phyloP scores from a whole-genome alignment of 2,329 filamentous ascomycete genomes.

The Triangularia setosa region DNA sequence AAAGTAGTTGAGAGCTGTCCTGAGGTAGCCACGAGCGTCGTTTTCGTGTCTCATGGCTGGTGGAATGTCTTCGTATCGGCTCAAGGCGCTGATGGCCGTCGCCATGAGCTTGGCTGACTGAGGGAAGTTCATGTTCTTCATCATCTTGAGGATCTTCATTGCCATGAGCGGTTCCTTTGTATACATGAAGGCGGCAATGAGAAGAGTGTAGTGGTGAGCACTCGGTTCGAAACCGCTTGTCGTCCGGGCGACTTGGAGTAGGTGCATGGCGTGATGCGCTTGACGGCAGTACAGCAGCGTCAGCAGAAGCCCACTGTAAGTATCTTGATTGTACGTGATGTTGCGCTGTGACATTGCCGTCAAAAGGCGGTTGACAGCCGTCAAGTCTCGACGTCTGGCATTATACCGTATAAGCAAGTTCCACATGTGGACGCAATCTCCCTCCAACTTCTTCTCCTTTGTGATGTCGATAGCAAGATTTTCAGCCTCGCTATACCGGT shows the following conservation, averaged over 20 bases:
- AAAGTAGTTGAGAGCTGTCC: slow-evolving; percentile 35
- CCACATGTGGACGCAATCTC: slow-evolving; percentile 63
- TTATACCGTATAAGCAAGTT: slow-evolving; percentile 71
- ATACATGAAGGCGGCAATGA: slow-evolving; percentile 50
- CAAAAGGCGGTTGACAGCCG: slow-evolving; percentile 46
- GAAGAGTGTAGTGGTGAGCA: slow-evolving; percentile 47
- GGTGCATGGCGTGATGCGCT: slow-evolving; percentile 45
- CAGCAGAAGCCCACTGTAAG: slow-evolving; percentile 47
- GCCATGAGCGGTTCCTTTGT: slow-evolving; percentile 42
- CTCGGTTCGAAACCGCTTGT: slow-evolving; percentile 44
- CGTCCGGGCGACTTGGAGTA: slow-evolving; percentile 43
- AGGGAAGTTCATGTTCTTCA: slow-evolving; percentile 40
- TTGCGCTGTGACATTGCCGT: slow-evolving; percentile 44
- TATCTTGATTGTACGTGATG: slow-evolving; percentile 47
- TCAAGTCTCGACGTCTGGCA: slow-evolving; percentile 56
- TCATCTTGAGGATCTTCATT: slow-evolving; percentile 39
- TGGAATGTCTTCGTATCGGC: slow-evolving; percentile 33
- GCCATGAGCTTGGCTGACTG: slow-evolving; percentile 42
- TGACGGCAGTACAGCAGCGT: slow-evolving; percentile 48
- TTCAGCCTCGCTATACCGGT: slow-evolving; percentile 52
- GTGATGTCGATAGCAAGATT: slow-evolving; percentile 55
- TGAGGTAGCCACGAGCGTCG: slow-evolving; percentile 28
- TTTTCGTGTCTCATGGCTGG: slow-evolving; percentile 15
- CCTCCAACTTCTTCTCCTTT: slow-evolving; percentile 44
- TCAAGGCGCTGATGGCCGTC: slow-evolving; percentile 40